These are phyloP conservation scores for Cryphonectria parasitica DNA, from an alignment of 2,329 filamentous ascomycete genomes.

Conservation along the genomic window DNA sequence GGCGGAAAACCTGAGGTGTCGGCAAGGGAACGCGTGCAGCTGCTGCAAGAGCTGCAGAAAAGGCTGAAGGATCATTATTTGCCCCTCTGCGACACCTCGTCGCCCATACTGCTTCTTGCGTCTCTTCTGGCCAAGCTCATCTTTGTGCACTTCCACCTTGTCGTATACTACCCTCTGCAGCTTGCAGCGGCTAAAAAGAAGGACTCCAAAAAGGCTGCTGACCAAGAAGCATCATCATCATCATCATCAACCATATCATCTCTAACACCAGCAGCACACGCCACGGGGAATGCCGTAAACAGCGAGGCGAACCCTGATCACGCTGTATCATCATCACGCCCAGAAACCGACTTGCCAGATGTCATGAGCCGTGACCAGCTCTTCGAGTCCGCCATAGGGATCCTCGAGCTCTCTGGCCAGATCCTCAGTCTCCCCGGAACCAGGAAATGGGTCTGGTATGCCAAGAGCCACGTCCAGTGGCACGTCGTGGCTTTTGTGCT, in stretches of 20 bases:
- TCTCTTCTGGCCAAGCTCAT: constrained; percentile 19
- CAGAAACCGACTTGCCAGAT: background rate
- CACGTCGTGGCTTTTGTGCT: constrained; percentile 55
- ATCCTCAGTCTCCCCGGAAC: constrained; percentile 66
- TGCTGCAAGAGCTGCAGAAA: constrained; percentile 16
- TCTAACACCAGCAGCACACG: background rate
- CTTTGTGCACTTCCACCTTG: constrained; percentile 21
- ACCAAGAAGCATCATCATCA: background rate
- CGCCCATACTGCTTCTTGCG: constrained; percentile 6
- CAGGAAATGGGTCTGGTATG: constrained; percentile 54
- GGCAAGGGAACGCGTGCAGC: background rate
- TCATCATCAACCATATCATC: background rate
- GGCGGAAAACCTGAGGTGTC: background rate
- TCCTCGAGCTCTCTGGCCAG: constrained; percentile 66
- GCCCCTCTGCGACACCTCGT: constrained; percentile 13
- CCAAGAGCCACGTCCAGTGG: constrained; percentile 56
- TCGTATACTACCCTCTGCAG: constrained; percentile 14
- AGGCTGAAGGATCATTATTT: constrained; percentile 15
- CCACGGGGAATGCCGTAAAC: background rate
- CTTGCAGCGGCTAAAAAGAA: background rate
- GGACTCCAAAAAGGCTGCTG: background rate
- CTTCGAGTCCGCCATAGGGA: constrained; percentile 73
- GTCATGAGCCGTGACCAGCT: constrained; percentile 61
- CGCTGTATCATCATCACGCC: background rate
- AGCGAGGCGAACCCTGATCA: background rate